Base-by-base conservation (phyloP, 2,329 filamentous ascomycete species). In the Clarireedia monteithiana region DNA sequence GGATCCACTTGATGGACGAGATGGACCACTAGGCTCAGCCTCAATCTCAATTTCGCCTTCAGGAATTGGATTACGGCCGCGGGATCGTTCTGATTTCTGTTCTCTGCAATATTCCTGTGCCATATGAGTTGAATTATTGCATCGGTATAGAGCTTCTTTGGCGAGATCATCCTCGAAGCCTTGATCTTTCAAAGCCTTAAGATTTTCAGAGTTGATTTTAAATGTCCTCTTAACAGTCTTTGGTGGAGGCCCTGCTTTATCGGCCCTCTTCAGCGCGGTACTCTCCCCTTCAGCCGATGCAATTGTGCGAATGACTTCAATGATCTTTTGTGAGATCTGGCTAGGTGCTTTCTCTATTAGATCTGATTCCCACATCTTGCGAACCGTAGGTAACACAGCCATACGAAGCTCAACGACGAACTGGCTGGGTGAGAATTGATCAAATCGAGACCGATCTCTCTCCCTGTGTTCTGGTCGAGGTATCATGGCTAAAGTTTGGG, bases 381-480 rank as follows among this genome's bases (percentile, higher is more conserved):
- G 80, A 42, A 94, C 80, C 47, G 86, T 82, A 0, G 91, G 89
- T 14, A 96, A 74, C 26, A 96, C 82, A 26, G 85, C 82, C 72
- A 88, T 83, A 44, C 94, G 86, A 44, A 97, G 73, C 69, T 97
- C 92, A 5, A 97, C 84, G 14, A 96, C 75, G 55, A 97, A 87
- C 64, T 96, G 92, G 1, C 82, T 77, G 14, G 84, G 79, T 9
- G 77, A 74, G 68, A 88, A 89, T 64, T 78, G 82, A 63, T 86
- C 82, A 9, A 78, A 14, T 27, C 77, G 75, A 50, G 77, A 75
- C 38, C 78, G 72, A 49, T 84, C 80, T 46, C 78, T 74, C 9
- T 83, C 79, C 55, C 72, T 72, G n/a, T 73, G 74, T 40, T 83
- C 79, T 55, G 72, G 72, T n/a, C 74, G 74, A 45, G 69, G 71